phyloP scores from a whole-genome alignment of 768 basidiomycete genomes.

The Lactarius vividus region DNA sequence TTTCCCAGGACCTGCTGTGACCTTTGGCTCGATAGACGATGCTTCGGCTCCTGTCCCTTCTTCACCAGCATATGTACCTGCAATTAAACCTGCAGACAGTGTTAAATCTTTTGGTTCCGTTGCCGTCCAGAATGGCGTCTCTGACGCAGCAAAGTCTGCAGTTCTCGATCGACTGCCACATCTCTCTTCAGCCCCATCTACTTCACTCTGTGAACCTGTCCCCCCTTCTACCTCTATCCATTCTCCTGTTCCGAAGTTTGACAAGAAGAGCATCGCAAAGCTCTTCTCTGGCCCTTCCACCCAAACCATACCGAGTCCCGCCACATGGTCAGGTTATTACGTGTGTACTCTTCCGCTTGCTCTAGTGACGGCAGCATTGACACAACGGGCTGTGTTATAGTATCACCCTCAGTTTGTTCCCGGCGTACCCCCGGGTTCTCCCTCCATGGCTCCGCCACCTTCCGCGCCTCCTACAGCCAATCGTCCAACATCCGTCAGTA shows the following conservation, averaged over 20 bases:
- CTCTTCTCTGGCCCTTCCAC: slow-evolving; percentile 52
- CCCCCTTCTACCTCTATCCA: slow-evolving; percentile 28
- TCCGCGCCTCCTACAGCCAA: slow-evolving; percentile 60
- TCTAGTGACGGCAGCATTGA: slow-evolving; percentile 14
- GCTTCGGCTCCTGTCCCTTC: slow-evolving; percentile 72
- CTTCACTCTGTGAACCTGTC: slow-evolving; percentile 30
- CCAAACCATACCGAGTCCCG: slow-evolving; percentile 19
- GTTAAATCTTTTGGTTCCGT: slow-evolving; percentile 85
- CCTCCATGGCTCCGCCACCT: slow-evolving; percentile 59
- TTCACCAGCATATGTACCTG: slow-evolving; percentile 67
- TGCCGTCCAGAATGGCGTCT: slow-evolving; percentile 44
- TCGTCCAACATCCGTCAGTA: slow-evolving; percentile 45
- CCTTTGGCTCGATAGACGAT: slow-evolving; percentile 91
- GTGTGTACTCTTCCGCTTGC: slow-evolving; percentile 39
- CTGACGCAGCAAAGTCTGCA: slow-evolving; percentile 22
- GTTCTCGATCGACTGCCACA: slow-evolving; percentile 26
- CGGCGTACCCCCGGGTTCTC: slow-evolving; percentile 40
- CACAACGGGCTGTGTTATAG: slow-evolving; percentile 37
- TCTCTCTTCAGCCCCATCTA: slow-evolving; percentile 34
- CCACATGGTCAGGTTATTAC: slow-evolving; percentile 51
- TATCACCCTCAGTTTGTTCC: slow-evolving; percentile 33
- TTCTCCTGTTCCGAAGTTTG: slow-evolving; percentile 34
- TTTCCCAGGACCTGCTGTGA: slow-evolving; percentile 60
- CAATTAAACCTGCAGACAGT: slow-evolving; percentile 57
- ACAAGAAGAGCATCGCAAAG: slow-evolving; percentile 55